These are phyloP conservation scores for Epichloe festucae DNA, from an alignment of 2,329 filamentous ascomycete genomes.

Conservation along the genomic window DNA sequence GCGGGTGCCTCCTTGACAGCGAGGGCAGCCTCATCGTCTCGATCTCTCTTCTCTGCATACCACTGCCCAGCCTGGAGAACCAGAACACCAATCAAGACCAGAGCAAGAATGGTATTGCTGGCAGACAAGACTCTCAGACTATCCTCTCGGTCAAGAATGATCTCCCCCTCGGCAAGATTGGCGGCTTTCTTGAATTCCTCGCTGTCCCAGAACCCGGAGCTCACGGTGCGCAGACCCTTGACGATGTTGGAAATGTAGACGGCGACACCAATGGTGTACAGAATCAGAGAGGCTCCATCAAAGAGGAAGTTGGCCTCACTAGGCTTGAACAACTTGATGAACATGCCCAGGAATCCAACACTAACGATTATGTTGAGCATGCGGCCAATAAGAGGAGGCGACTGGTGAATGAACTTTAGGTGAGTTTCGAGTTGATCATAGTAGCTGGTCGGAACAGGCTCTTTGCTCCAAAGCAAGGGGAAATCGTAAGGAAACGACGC, in stretches of 20 bases:
- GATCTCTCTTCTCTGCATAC: slow-evolving; percentile 94
- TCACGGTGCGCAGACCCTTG: slow-evolving; percentile 80
- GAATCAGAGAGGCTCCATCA: slow-evolving; percentile 66
- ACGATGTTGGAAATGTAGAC: slow-evolving; percentile 96
- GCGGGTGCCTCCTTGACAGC: slow-evolving; percentile 25
- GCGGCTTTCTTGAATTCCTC: slow-evolving; percentile 26
- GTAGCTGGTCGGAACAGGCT: slow-evolving; percentile 51
- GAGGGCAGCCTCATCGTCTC: slow-evolving; percentile 59
- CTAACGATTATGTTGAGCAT: slow-evolving; percentile 89
- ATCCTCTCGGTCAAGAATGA: slow-evolving; percentile 72
- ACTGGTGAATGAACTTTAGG: slow-evolving; percentile 80
- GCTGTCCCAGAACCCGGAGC: slow-evolving; percentile 49
- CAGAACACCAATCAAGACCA: slow-evolving; percentile 82
- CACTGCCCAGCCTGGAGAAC: slow-evolving; percentile 94
- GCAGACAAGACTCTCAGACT: slow-evolving; percentile 81
- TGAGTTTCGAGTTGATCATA: slow-evolving; percentile 80
- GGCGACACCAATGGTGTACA: slow-evolving; percentile 77
- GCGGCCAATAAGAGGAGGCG: slow-evolving; percentile 85
- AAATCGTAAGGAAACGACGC: slow-evolving; percentile 93
- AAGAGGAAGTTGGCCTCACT: slow-evolving; percentile 93
- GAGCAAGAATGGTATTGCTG: slow-evolving; percentile 88
- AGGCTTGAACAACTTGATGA: slow-evolving; percentile 89
- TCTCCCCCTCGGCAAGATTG: slow-evolving; percentile 40
- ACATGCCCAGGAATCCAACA: slow-evolving; percentile 75
- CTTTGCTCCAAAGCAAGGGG: slow-evolving; percentile 69